phyloP scores from a whole-genome alignment of 352 stramenopile genomes.

The Labyrinthula sp. region DNA sequence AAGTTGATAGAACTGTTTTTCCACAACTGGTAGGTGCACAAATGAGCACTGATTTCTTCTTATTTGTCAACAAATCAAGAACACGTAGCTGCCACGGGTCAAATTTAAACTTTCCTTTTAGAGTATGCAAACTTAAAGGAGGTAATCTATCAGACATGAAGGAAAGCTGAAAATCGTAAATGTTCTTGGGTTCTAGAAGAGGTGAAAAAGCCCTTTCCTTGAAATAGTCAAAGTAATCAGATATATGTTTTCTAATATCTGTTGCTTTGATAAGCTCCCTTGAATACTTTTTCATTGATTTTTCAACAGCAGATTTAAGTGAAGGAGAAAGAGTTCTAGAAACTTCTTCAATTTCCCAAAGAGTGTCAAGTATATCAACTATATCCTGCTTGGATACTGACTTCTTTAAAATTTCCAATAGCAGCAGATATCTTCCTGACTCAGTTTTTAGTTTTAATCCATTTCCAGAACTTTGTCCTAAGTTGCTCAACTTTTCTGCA shows the following conservation, averaged over 20 bases:
- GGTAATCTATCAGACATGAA: slow-evolving; percentile 21
- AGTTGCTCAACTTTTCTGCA: slow-evolving; percentile 24
- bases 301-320: slow-evolving; percentile 4
- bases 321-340: slow-evolving; percentile 14
- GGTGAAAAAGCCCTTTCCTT: no score
- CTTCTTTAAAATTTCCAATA: slow-evolving; percentile 23
- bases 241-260: slow-evolving; percentile 18
- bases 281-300: slow-evolving; percentile 22
- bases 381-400: slow-evolving; percentile 13
- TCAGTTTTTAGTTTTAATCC: slow-evolving; percentile 29
- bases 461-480: slow-evolving; percentile 9
- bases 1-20: slow-evolving; percentile 78
- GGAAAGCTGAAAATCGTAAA: slow-evolving; percentile 25
- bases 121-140: slow-evolving; percentile 25
- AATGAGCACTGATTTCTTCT: slow-evolving; percentile 81
- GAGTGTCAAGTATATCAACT: slow-evolving; percentile 22
- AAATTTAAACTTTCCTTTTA: slow-evolving; percentile 50
- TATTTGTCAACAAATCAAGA: slow-evolving; percentile 66
- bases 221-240: not conserved
- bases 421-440: slow-evolving; percentile 21
- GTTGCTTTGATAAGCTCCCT: slow-evolving; percentile 14
- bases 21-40: slow-evolving; percentile 86
- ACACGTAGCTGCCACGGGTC: slow-evolving; percentile 92
- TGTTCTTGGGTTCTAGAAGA: no score
- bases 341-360: slow-evolving; percentile 28